A percentile compares a stretch with the other conserved stretches of the same genome.
Conservation (phyloP, 169 alveolate genomes). For the Plasmodium sp. region DNA sequence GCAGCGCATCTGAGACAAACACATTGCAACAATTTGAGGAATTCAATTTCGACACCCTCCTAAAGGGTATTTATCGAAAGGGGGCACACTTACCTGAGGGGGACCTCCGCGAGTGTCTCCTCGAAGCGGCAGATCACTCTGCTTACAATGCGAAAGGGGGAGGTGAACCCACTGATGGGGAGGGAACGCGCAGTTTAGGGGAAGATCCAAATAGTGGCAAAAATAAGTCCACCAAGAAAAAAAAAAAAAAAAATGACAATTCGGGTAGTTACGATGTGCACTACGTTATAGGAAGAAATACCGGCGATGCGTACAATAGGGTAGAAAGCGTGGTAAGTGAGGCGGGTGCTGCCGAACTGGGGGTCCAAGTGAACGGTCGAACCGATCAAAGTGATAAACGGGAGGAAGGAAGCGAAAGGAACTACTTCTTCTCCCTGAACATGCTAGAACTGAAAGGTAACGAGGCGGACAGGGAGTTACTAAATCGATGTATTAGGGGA, state of each 20-base stretch:
- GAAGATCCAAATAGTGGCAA: not conserved
- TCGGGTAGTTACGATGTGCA: not conserved
- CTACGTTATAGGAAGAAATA: not conserved
- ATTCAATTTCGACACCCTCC: constrained; percentile 16
- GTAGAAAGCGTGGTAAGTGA: not conserved
- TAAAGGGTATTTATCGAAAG: not conserved
- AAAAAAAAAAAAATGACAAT: constrained; percentile 21
- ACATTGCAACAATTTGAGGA: constrained; percentile 20
- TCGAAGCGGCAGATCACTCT: not conserved
- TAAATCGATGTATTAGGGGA: constrained; percentile 4
- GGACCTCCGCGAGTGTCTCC: not conserved
- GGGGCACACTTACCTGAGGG: not conserved
- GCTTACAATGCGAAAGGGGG: not conserved
- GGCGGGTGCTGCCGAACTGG: not conserved
- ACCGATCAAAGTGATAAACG: not conserved
- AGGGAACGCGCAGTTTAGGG: not conserved
- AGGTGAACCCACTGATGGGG: not conserved
- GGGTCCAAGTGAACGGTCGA: not conserved
- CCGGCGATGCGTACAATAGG: not conserved
- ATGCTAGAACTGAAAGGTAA: constrained; percentile 6
- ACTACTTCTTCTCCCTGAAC: constrained; percentile 30
- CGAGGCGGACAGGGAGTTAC: not conserved
- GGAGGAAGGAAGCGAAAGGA: not conserved
- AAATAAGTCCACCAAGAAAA: not conserved
- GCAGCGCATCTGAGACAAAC: not conserved